Base-by-base conservation (phyloP, 345 rosid species). In the Eucalyptus erythrocorys region DNA sequence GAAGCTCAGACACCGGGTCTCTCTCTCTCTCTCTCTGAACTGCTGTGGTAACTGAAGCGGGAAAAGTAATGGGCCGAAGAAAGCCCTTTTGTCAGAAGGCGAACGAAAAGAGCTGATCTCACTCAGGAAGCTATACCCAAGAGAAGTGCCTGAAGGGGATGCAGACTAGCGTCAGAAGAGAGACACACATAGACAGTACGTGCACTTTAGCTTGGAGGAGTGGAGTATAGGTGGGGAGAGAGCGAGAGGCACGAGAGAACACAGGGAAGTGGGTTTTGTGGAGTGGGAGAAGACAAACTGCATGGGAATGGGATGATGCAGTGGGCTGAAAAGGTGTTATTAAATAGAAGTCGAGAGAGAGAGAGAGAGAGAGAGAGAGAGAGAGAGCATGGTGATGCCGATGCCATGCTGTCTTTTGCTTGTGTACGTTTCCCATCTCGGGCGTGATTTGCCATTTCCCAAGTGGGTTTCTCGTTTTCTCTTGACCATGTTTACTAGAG, bases 271-370 rank as follows among this genome's bases (percentile, higher is more conserved):
- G 91, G 90, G 89, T 50, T 87, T 81, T 86, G 89, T 89, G 87
- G 91, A 88, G 53, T 86, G 92, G 92, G 87, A 87, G 91, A 90
- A 86, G 90, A 92, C 90, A 92, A 61, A 87, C 86, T 92, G 93
- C 95, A 92, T 93, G 95, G 94, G 93, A 92, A 92, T 92, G 95
- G 94, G 93, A 92, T 91, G 89, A 88, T 91, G 89, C 27, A 79
- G 90, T 40, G 91, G 91, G 90, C 61, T 59, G 76, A 64, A 48
- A 87, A 90, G 57, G 48, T 37, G 10, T 91, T 61, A 91, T 91
- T 94, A 95, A 93, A 93, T 92, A 95, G 91, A 90, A 90, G 51
- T 89, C 17, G 40, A 47, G 81, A 85, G 91, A 71, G 66, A 82
- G 87, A 89, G 32, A 90, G 71, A 22, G 87, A 86, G 85, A 81